phyloP scores from a whole-genome alignment of 768 basidiomycete genomes.

The Lactarius quietus region DNA sequence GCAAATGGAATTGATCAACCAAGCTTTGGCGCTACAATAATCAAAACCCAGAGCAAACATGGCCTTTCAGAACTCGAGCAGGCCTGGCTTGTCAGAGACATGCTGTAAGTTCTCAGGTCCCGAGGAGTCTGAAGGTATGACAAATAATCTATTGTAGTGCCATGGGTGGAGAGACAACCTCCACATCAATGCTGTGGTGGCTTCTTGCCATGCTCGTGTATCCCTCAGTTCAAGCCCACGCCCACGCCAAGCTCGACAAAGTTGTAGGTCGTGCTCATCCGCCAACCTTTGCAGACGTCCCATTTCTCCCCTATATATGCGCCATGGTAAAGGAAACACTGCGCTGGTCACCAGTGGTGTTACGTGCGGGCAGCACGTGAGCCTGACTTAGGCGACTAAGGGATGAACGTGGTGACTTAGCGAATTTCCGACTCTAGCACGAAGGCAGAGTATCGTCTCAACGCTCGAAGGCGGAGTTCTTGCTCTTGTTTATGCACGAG shows the following conservation, averaged over 20 bases:
- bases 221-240: conserved; percentile 37
- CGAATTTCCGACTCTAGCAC: no score
- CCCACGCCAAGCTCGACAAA: conserved; percentile 42
- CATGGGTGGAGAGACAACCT: background rate
- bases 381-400: no score
- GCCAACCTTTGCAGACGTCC: conserved; percentile 36
- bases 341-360: conserved; percentile 30
- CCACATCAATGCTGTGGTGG: conserved; percentile 33
- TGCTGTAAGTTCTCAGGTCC: conserved; percentile 10
- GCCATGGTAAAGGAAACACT: conserved; percentile 36
- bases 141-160: background rate
- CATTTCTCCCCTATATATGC: conserved; percentile 38
- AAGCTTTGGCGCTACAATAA: conserved; percentile 9
- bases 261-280: conserved; percentile 36
- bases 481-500: no score
- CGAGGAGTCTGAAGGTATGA: background rate
- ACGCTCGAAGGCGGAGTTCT: no score
- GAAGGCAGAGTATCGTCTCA: no score
- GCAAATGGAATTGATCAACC: conserved; percentile 3
- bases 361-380: no score
- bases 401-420: no score
- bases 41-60: conserved; percentile 7
- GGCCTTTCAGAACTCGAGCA: conserved; percentile 12
- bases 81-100: conserved; percentile 20
- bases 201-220: conserved; percentile 40